Evolutionary conservation across 352 stramenopile genomes (phyloP).

Genomic region (Phytopythium chamaehyphon): DNA sequence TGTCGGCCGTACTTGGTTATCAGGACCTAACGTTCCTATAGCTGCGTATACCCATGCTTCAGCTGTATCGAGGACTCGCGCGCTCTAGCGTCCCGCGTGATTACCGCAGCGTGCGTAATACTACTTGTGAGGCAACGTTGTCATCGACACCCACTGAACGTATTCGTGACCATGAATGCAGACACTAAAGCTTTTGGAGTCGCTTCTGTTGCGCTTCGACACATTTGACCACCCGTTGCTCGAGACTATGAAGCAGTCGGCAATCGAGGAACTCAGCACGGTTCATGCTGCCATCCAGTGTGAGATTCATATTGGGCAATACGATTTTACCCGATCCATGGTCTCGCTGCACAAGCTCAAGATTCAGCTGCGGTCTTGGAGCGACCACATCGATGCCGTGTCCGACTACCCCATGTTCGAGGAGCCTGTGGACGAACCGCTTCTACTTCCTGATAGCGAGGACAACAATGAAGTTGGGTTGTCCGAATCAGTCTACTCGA

Average conservation of each 20-base stretch:
- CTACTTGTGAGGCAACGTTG: background rate
- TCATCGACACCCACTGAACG: background rate
- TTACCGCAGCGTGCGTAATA: constrained; percentile 35
- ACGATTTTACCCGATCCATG: constrained; percentile 76
- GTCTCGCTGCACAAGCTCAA: constrained; percentile 72
- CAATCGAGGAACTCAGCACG: constrained; percentile 67
- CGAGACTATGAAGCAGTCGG: constrained; percentile 60
- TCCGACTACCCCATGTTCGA: constrained; percentile 79
- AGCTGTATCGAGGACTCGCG: constrained; percentile 60
- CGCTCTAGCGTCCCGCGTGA: constrained; percentile 45
- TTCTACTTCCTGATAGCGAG: constrained; percentile 30
- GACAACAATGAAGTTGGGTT: constrained; percentile 45
- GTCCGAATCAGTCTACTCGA: constrained; percentile 69
- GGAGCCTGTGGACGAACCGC: constrained; percentile 19
- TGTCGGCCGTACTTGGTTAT: background rate
- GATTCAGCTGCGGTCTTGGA: constrained; percentile 56
- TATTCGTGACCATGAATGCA: too few species aligned
- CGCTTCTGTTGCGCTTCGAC: constrained; percentile 46
- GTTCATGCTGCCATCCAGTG: constrained; percentile 62
- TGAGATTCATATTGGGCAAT: constrained; percentile 62
- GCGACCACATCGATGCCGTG: constrained; percentile 74
- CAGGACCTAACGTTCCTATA: constrained; percentile 13
- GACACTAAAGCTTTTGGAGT: constrained; percentile 48
- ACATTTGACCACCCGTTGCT: constrained; percentile 69
- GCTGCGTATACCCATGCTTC: constrained; percentile 69